Evolutionary conservation across 2,329 filamentous ascomycete genomes (phyloP).

Genomic region (Fusarium gaditjirri): DNA sequence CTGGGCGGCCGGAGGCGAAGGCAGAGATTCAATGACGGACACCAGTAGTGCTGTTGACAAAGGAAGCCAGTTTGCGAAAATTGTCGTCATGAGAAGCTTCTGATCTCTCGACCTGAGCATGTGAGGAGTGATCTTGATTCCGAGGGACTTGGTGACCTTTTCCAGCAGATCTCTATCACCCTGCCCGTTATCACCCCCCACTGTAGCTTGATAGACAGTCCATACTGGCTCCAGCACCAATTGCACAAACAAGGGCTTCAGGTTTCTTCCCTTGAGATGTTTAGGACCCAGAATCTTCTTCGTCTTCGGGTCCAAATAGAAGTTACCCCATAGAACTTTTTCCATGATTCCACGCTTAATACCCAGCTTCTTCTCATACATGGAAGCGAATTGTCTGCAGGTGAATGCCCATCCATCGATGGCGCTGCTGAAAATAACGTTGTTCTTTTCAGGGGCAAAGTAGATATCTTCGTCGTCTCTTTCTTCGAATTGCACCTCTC

Average conservation of each 20-base stretch:
- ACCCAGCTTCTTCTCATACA: conserved; percentile 97
- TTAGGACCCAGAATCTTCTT: conserved; percentile 92
- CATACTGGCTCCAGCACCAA: conserved; percentile 95
- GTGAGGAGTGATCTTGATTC: conserved; percentile 85
- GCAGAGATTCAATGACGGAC: conserved; percentile 91
- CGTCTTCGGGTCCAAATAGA: conserved; percentile 95
- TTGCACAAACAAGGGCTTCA: conserved; percentile 98
- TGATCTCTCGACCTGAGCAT: conserved; percentile 86
- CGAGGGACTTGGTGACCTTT: conserved; percentile 94
- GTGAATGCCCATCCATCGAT: conserved; percentile 99
- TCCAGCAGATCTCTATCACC: conserved; percentile 85
- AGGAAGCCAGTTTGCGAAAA: conserved; percentile 92
- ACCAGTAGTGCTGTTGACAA: conserved; percentile 92
- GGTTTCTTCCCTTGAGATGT: conserved; percentile 87
- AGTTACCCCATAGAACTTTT: conserved; percentile 96
- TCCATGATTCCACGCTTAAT: conserved; percentile 90
- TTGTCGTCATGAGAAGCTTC: conserved; percentile 81
- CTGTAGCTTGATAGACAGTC: conserved; percentile 93
- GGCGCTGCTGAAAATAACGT: conserved; percentile 98
- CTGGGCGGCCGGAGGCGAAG: conserved; percentile 84
- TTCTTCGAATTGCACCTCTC: conserved; percentile 82
- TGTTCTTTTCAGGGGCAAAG: conserved; percentile 97
- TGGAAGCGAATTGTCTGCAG: conserved; percentile 87
- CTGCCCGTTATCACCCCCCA: conserved; percentile 82
- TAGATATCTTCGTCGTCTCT: conserved; percentile 96